A percentile compares a stretch with the other conserved stretches of the same genome.
Conservation (phyloP, 2,329 filamentous ascomycete genomes). For the Aspergillus udagawae region DNA sequence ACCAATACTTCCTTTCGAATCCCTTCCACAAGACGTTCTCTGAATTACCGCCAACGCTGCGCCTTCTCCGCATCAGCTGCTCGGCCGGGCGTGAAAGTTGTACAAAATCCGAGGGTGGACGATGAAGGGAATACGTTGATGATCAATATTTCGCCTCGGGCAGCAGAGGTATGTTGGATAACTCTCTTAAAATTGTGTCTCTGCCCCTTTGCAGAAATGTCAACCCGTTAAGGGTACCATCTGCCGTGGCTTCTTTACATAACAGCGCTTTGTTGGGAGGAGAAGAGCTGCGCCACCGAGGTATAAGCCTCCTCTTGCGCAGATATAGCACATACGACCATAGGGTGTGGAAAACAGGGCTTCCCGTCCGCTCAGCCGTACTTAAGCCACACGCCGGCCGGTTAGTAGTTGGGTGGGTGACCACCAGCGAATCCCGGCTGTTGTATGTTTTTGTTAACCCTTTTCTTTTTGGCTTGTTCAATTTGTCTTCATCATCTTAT, state of each 20-base stretch:
- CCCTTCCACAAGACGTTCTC: background rate
- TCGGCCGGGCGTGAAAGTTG: slow-evolving; percentile 40
- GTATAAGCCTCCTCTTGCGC: slow-evolving; percentile 11
- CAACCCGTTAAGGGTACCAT: background rate
- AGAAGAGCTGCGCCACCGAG: background rate
- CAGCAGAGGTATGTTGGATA: slow-evolving; percentile 62
- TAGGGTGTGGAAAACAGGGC: slow-evolving; percentile 45
- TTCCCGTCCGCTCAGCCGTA: slow-evolving; percentile 46
- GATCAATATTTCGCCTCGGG: slow-evolving; percentile 78
- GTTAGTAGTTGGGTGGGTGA: slow-evolving; percentile 47
- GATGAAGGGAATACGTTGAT: slow-evolving; percentile 81
- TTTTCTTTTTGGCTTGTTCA: background rate
- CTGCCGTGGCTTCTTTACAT: background rate
- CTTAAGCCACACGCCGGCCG: slow-evolving; percentile 44
- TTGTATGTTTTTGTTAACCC: slow-evolving; percentile 42
- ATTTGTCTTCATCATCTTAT: background rate
- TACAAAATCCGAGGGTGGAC: slow-evolving; percentile 68
- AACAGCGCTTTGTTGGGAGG: background rate
- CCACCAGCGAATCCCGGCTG: slow-evolving; percentile 45
- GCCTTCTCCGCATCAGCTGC: slow-evolving; percentile 34
- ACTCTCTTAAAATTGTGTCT: slow-evolving; percentile 1
- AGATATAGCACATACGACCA: slow-evolving; percentile 39
- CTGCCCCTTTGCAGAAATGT: background rate
- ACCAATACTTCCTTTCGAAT: background rate
- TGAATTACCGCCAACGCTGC: slow-evolving; percentile 16